A percentile compares a stretch with the other conserved stretches of the same genome.
Evolutionary conservation across 257 asterid genomes (phyloP).

Genomic region (Primulina eburnea): DNA sequence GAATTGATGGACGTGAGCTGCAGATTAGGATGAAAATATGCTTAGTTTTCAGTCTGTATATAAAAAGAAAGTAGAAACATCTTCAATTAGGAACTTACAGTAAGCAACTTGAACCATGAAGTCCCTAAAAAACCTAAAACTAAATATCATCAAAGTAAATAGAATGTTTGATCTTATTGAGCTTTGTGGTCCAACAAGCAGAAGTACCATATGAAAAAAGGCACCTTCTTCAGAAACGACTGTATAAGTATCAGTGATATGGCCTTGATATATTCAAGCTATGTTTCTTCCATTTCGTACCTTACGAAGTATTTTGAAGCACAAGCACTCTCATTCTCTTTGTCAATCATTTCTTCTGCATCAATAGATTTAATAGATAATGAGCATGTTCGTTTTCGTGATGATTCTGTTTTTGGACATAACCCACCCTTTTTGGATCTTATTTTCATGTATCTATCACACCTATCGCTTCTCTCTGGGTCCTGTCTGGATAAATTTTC

Average conservation of each 20-base stretch:
- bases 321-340: constrained; percentile 35
- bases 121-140: neutral
- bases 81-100: neutral
- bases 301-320: constrained; percentile 36
- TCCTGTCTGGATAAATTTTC: constrained; percentile 26
- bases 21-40: constrained; percentile 25
- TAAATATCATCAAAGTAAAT: neutral
- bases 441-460: constrained; percentile 22
- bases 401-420: constrained; percentile 28
- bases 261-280: constrained; percentile 23
- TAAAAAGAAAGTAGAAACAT: constrained; percentile 11
- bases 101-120: neutral
- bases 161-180: no score
- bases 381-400: constrained; percentile 19
- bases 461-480: constrained; percentile 18
- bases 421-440: constrained; percentile 26
- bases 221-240: constrained; percentile 12
- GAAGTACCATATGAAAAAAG: neutral
- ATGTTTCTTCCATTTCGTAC: constrained; percentile 33
- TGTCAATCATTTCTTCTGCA: constrained; percentile 51
- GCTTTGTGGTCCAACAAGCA: neutral
- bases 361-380: constrained; percentile 25
- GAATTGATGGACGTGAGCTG: constrained; percentile 43
- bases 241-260: constrained; percentile 2
- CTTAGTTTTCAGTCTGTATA: neutral